Evolutionary conservation across 2,329 filamentous ascomycete genomes (phyloP).

Genomic region (Talaromyces rugulosus): DNA sequence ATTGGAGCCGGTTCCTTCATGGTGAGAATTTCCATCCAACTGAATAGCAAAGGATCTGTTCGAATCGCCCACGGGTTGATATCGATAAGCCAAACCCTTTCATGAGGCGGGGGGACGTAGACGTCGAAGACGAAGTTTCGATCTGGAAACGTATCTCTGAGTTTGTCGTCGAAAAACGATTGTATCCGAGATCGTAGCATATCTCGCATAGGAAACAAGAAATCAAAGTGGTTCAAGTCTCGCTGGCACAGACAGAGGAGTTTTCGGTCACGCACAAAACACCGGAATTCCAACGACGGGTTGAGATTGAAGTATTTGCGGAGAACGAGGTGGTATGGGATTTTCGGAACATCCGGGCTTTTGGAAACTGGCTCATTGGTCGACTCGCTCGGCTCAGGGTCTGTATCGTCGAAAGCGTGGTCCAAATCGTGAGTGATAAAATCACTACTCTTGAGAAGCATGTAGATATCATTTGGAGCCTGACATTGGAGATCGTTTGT

Average conservation of each 20-base stretch:
- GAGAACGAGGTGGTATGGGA: slow-evolving; percentile 76
- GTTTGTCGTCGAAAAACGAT: slow-evolving; percentile 69
- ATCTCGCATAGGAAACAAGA: slow-evolving; percentile 65
- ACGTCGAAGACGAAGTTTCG: slow-evolving; percentile 84
- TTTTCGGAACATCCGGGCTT: slow-evolving; percentile 29
- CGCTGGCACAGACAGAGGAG: slow-evolving; percentile 83
- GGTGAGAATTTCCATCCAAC: slow-evolving; percentile 80
- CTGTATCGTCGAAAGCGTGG: slow-evolving; percentile 80
- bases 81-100: slow-evolving; percentile 80
- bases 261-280: slow-evolving; percentile 80
- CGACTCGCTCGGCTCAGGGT: slow-evolving; percentile 36
- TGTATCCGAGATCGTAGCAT: slow-evolving; percentile 65
- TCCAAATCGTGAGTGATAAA: slow-evolving; percentile 93
- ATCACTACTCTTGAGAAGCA: slow-evolving; percentile 89
- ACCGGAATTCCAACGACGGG: slow-evolving; percentile 88
- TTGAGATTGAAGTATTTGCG: slow-evolving; percentile 86
- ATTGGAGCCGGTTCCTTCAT: slow-evolving; percentile 48
- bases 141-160: slow-evolving; percentile 78
- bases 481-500: slow-evolving; percentile 91
- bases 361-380: slow-evolving; percentile 12
- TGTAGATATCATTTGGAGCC: slow-evolving; percentile 83
- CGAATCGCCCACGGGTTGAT: slow-evolving; percentile 91
- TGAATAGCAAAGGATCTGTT: slow-evolving; percentile 85
- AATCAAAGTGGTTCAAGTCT: slow-evolving; percentile 86
- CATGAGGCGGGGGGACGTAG: slow-evolving; percentile 74